phyloP scores from a whole-genome alignment of 176 grass and related monocot genomes.

The Cocos nucifera region DNA sequence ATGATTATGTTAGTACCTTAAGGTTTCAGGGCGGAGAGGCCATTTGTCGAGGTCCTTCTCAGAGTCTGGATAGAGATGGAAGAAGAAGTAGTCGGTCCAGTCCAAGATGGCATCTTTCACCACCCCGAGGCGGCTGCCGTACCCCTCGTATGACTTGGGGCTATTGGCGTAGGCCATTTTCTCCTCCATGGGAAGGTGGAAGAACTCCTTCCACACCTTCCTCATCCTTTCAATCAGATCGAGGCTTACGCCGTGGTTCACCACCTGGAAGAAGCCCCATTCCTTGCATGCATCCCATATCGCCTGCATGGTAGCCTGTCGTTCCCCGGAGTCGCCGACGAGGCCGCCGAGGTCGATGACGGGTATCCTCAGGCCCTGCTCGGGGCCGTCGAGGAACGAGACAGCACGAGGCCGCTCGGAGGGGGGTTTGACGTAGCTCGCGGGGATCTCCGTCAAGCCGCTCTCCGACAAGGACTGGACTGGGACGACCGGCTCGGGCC shows the following conservation, averaged over 20 bases:
- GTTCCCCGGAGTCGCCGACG: not conserved
- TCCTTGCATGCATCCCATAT: slow-evolving; percentile 42
- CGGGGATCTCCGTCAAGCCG: slow-evolving; percentile 24
- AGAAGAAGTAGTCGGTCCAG: slow-evolving; percentile 68
- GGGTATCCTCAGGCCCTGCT: slow-evolving; percentile 23
- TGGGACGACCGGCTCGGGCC: slow-evolving; percentile 55
- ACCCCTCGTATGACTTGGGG: slow-evolving; percentile 58
- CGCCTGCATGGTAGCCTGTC: slow-evolving; percentile 10
- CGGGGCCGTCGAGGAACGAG: not conserved
- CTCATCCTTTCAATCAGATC: slow-evolving; percentile 30
- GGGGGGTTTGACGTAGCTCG: slow-evolving; percentile 43
- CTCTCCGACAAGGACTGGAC: slow-evolving; percentile 43
- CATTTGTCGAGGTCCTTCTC: slow-evolving; percentile 40
- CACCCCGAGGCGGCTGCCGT: slow-evolving; percentile 69
- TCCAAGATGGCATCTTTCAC: slow-evolving; percentile 53
- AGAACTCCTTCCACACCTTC: slow-evolving; percentile 59
- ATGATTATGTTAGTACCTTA: slow-evolving; percentile 25
- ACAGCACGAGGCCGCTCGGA: slow-evolving; percentile 15
- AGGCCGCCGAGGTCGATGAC: slow-evolving; percentile 39
- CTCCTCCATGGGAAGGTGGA: slow-evolving; percentile 35
- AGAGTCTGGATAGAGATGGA: slow-evolving; percentile 33
- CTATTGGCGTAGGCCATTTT: slow-evolving; percentile 46
- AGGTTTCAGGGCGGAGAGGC: slow-evolving; percentile 32
- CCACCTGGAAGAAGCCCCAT: slow-evolving; percentile 78
- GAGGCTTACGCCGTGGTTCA: slow-evolving; percentile 42